Evolutionary conservation across 495 filamentous ascomycete genomes (phyloP), one percentile per base, ranked within the genome.

Genomic region (Podospora pseudopauciseta): DNA sequence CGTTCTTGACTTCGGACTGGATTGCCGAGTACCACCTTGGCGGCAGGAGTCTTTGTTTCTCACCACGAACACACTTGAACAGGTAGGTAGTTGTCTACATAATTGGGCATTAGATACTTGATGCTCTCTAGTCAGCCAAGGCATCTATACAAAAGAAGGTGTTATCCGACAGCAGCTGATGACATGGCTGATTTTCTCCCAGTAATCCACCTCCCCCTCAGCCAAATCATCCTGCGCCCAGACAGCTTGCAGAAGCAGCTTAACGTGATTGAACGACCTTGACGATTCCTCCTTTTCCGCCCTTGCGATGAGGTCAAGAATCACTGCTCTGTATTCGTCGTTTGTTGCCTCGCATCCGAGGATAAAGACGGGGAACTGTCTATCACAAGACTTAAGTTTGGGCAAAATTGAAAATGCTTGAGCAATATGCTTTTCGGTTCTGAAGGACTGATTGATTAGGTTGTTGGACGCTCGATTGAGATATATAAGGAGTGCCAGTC

Each of bases 221-320:
- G 74, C 77, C 11, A 81, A 81, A 58, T 81, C 78, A 60, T 80
- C 76, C 66, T 79, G 78, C 34, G 75, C 76, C 79, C 77, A 80
- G 16, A 77, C 63, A 5, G 72, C 76, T 56, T 79, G 71, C 32
- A 81, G 57, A 60, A 79, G 54, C 26, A 70, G 44, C 60, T 71
- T 67, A 20, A 76, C 66, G 39, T 70, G 68, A 60, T 77, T 66
- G 65, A 76, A 70, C 18, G 71, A 72, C n/a, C 76, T 66, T 9
- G 74, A 73, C 26, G 68, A 63, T 15, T 63, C 65, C 15, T 64
- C 67, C 28, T 66, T 73, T 55, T 76, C 76, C 27, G 73, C 71
- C 61, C 75, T 75, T 16, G 71, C 6, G 26, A 79, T 73, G 5
- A 77, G 67, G 19, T 79, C 76, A 16, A 79, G 75, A 9, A 78